phyloP scores from a whole-genome alignment of 75 land plant genomes.

The Larix kaempferi region DNA sequence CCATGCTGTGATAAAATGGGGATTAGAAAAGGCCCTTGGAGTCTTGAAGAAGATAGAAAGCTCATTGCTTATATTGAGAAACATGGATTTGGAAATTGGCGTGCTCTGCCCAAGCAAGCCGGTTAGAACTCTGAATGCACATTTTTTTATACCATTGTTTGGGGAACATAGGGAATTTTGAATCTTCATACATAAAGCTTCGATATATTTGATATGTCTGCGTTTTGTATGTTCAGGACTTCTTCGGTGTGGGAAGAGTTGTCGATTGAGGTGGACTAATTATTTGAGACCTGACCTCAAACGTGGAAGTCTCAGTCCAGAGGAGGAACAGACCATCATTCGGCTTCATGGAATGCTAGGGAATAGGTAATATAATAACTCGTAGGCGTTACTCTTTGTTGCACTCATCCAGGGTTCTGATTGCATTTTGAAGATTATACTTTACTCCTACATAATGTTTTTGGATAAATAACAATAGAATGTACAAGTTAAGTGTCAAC shows the following conservation, averaged over 20 bases:
- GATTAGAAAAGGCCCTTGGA: slow-evolving; percentile 38
- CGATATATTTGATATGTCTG: too few species aligned
- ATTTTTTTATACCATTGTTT: background rate
- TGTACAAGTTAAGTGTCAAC: too few species aligned
- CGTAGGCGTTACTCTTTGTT: too few species aligned
- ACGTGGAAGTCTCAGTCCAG: background rate
- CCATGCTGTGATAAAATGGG: slow-evolving; percentile 20
- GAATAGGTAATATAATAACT: background rate
- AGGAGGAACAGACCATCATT: background rate
- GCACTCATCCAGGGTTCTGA: too few species aligned
- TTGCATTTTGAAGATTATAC: too few species aligned
- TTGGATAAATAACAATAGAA: too few species aligned
- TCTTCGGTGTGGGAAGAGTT: background rate
- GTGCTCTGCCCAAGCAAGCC: slow-evolving; percentile 24
- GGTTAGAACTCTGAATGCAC: slow-evolving; percentile 7
- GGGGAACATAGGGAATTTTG: too few species aligned
- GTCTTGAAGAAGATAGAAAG: slow-evolving; percentile 27
- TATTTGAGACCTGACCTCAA: slow-evolving; percentile 2
- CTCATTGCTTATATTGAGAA: slow-evolving; percentile 17
- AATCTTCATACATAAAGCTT: too few species aligned
- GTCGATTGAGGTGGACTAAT: background rate
- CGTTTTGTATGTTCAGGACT: background rate
- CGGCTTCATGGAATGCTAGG: background rate
- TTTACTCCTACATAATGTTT: too few species aligned
- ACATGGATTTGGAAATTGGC: slow-evolving; percentile 40